These are phyloP conservation scores for Arctium minus DNA, from an alignment of 129 eudicot species.

Conservation along the genomic window DNA sequence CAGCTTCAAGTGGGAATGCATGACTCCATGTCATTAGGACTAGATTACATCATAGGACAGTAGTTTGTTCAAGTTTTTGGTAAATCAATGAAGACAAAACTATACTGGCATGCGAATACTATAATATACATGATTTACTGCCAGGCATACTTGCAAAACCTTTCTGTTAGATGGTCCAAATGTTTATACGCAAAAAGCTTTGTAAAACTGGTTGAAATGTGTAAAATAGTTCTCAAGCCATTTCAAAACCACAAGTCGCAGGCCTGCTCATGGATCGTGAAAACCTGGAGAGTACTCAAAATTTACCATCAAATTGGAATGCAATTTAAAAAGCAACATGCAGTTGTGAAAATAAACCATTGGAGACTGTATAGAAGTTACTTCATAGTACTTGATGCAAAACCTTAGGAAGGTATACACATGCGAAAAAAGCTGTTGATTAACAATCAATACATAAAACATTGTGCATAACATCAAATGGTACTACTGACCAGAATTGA, in stretches of 20 bases:
- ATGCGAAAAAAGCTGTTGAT: not conserved
- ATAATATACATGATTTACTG: too few species aligned
- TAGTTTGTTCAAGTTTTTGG: not conserved
- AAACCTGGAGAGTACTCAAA: too few species aligned
- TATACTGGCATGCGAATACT: too few species aligned
- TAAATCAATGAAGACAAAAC: too few species aligned
- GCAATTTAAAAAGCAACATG: too few species aligned
- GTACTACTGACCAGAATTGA: slow-evolving; percentile 25
- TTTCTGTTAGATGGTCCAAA: too few species aligned
- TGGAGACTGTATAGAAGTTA: too few species aligned
- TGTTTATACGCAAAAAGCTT: too few species aligned
- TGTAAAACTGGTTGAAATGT: not conserved
- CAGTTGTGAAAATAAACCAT: too few species aligned
- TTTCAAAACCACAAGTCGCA: not conserved
- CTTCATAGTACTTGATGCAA: not conserved
- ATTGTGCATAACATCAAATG: slow-evolving; percentile 19
- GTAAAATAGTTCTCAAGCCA: not conserved
- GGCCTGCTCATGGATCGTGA: too few species aligned
- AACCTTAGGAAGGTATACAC: not conserved
- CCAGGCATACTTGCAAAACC: too few species aligned
- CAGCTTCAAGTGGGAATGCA: not conserved
- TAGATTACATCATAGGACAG: not conserved
- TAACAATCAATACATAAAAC: slow-evolving; percentile 9
- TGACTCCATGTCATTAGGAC: not conserved
- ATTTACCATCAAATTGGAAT: too few species aligned